Percentiles rank a stretch among this genome's conserved stretches.
These are phyloP conservation scores for Nicotiana noctiflora DNA, from an alignment of 257 asterid species.

Conservation along the genomic window DNA sequence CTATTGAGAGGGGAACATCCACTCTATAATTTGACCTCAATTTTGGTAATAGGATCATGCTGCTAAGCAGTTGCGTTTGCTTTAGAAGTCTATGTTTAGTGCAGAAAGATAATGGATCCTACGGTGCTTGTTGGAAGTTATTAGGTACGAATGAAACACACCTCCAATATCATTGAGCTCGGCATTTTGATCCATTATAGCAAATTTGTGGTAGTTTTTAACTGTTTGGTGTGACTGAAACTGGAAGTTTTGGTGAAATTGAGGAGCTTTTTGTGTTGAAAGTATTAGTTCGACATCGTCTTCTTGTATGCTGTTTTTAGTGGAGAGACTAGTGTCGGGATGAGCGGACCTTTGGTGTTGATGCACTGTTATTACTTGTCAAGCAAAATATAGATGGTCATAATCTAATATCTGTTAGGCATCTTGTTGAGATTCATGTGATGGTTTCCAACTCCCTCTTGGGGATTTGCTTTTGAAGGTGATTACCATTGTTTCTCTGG, in stretches of 20 bases:
- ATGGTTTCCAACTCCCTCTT: neutral
- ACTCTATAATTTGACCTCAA: neutral
- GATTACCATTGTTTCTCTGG: neutral
- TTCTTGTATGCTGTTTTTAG: neutral
- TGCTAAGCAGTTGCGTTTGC: neutral
- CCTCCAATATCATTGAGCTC: neutral
- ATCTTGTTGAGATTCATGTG: neutral
- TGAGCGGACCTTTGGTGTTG: neutral
- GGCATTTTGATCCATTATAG: neutral
- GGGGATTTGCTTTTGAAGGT: neutral
- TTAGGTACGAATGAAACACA: neutral
- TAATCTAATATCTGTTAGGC: neutral
- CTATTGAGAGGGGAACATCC: neutral
- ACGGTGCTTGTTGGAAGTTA: neutral
- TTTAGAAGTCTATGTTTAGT: neutral
- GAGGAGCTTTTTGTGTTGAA: constrained; percentile 2
- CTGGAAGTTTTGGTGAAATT: neutral
- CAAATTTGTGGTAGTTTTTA: neutral
- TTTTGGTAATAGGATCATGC: neutral
- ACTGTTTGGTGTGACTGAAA: neutral
- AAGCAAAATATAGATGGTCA: neutral
- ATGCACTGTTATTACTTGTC: neutral
- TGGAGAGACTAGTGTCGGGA: neutral
- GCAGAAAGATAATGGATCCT: neutral
- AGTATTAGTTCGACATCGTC: neutral